A percentile compares a stretch with the other conserved stretches of the same genome.
These are phyloP conservation scores for Myxozyma sirexii DNA, from an alignment of 805 yeast species.

Conservation along the genomic window DNA sequence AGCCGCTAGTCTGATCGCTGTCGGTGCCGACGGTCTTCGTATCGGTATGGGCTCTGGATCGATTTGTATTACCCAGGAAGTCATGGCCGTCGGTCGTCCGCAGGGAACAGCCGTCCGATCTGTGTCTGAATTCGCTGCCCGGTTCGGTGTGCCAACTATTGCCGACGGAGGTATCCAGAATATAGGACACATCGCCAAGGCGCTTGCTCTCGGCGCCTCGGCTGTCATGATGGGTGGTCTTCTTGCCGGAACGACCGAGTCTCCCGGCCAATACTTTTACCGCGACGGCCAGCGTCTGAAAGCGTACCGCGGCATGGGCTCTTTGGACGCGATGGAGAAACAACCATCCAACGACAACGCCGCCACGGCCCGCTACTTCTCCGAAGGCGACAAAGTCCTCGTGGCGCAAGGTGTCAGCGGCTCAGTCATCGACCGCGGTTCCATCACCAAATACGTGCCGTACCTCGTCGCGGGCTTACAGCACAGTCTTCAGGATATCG, in stretches of 20 bases:
- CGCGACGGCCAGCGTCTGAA: conserved; percentile 97
- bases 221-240: conserved; percentile 99
- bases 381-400: conserved; percentile 90
- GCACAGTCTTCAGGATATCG: conserved; percentile 98
- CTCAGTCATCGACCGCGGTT: conserved; percentile 94
- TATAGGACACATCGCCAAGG: conserved; percentile 98
- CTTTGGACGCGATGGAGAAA: conserved; percentile 96
- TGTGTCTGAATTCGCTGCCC: conserved; percentile 89
- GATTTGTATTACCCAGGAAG: conserved; percentile 99
- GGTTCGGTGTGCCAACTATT: conserved; percentile 97
- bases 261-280: conserved; percentile 98
- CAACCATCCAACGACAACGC: conserved; percentile 86
- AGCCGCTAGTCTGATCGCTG: conserved; percentile 91
- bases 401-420: conserved; percentile 99
- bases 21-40: conserved; percentile 97
- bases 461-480: conserved; percentile 93
- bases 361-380: conserved; percentile 96
- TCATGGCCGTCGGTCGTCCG: conserved; percentile 99
- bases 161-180: conserved; percentile 99
- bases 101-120: conserved; percentile 98
- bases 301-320: conserved; percentile 99
- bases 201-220: conserved; percentile 94
- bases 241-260: conserved; percentile 97
- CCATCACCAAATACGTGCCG: conserved; percentile 89
- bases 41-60: conserved; percentile 99